Conservation (phyloP, 129 eudicot genomes). For the Ambrosia trifida region DNA sequence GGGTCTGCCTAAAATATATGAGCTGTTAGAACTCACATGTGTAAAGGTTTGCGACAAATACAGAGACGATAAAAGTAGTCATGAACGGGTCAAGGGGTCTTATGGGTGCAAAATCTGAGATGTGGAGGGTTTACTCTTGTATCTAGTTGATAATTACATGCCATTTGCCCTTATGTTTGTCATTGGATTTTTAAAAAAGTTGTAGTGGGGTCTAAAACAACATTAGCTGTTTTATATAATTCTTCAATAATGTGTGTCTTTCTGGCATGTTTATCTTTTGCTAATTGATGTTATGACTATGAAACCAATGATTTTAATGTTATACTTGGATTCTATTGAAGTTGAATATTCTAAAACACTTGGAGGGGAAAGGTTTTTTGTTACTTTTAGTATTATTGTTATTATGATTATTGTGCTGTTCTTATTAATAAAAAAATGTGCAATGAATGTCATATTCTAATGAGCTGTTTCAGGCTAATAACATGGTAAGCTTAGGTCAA, state of each 20-base stretch:
- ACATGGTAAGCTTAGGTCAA: slow-evolving; percentile 32
- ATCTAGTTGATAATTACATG: slow-evolving; percentile 14
- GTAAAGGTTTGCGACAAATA: background rate
- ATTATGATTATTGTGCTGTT: background rate
- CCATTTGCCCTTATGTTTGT: slow-evolving; percentile 12
- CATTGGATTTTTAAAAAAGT: background rate
- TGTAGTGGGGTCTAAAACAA: slow-evolving; percentile 8
- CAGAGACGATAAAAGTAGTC: background rate
- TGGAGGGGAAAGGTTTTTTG: background rate
- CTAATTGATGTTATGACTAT: background rate
- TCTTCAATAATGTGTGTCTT: slow-evolving; percentile 19
- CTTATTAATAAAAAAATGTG: background rate
- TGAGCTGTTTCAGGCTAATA: slow-evolving; percentile 29
- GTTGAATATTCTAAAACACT: slow-evolving; percentile 22
- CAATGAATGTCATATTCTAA: background rate
- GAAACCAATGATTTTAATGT: background rate
- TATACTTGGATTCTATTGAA: slow-evolving; percentile 22
- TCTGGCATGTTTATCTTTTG: slow-evolving; percentile 31
- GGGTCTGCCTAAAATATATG: background rate
- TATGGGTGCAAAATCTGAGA: background rate
- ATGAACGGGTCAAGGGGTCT: background rate
- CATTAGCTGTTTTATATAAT: slow-evolving; percentile 20
- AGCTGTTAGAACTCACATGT: background rate
- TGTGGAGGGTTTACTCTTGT: background rate
- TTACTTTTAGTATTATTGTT: background rate